phyloP scores from a whole-genome alignment of 306 rosid genomes.

The Hippophae tibetana region DNA sequence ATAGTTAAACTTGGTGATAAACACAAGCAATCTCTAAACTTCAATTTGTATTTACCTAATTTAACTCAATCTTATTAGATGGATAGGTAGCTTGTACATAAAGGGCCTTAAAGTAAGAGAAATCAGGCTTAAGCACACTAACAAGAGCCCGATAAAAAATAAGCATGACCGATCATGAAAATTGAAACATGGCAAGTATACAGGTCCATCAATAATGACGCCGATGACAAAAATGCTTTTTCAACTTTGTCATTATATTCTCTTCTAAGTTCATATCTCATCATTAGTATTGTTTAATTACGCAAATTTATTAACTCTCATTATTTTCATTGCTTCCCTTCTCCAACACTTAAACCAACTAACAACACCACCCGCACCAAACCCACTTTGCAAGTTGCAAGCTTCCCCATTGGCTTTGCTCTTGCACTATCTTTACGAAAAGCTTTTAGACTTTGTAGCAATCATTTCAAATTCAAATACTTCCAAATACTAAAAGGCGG shows the following conservation, averaged over 20 bases:
- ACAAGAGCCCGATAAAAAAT: no score
- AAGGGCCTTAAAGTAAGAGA: no score
- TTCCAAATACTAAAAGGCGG: not conserved
- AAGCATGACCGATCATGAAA: no score
- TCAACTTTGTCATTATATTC: not conserved
- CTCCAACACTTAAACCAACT: slow-evolving; percentile 13
- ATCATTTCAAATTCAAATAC: slow-evolving; percentile 16
- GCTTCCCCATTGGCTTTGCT: slow-evolving; percentile 6
- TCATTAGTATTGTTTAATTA: slow-evolving; percentile 11
- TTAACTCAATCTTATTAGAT: no score
- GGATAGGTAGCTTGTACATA: no score
- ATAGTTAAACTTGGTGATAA: no score
- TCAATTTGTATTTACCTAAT: no score
- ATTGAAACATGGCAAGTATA: no score
- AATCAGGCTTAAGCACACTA: no score
- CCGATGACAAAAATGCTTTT: not conserved
- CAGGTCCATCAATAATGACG: no score
- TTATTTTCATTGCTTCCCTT: slow-evolving; percentile 13
- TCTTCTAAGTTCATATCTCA: not conserved
- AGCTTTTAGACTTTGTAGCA: slow-evolving; percentile 1
- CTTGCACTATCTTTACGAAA: slow-evolving; percentile 4
- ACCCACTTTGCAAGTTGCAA: slow-evolving; percentile 2
- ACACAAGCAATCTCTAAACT: no score
- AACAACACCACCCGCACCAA: slow-evolving; percentile 17
- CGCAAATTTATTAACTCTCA: slow-evolving; percentile 3